Percentiles rank a stretch among this genome's conserved stretches.
These are phyloP conservation scores for Nicotiana knightiana DNA, from an alignment of 257 asterid genomes.

Conservation along the genomic window DNA sequence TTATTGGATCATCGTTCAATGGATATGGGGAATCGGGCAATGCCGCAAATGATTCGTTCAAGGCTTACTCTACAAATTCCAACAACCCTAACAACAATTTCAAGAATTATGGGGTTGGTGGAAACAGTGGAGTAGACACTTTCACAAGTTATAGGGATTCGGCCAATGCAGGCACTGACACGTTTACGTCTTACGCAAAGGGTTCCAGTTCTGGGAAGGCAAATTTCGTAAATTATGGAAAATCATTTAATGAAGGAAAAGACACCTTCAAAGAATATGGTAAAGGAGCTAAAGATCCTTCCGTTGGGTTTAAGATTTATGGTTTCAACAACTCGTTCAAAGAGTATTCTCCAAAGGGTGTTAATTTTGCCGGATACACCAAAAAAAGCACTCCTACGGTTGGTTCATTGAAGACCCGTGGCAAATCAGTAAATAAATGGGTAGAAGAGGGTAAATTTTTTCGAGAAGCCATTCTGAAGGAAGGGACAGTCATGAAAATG, in stretches of 20 bases:
- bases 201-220: conserved; percentile 42
- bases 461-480: conserved; percentile 50
- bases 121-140: conserved; percentile 44
- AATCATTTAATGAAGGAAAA: conserved; percentile 55
- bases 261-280: conserved; percentile 73
- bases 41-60: conserved; percentile 69
- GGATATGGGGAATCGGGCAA: conserved; percentile 63
- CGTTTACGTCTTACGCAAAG: conserved; percentile 59
- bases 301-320: conserved; percentile 54
- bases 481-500: conserved; percentile 59
- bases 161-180: conserved; percentile 61
- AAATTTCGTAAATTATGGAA: conserved; percentile 61
- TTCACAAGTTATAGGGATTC: conserved; percentile 56
- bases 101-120: conserved; percentile 58
- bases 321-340: conserved; percentile 62
- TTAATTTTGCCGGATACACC: conserved; percentile 59
- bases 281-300: conserved; percentile 42
- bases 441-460: conserved; percentile 78
- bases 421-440: conserved; percentile 26
- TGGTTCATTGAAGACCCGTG: conserved; percentile 1
- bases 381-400: conserved; percentile 17
- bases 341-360: conserved; percentile 64
- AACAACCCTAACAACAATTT: conserved; percentile 66
- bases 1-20: conserved; percentile 53
- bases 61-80: conserved; percentile 47